Conservation (phyloP, 768 basidiomycete genomes). For the Tulasnella sp. region DNA sequence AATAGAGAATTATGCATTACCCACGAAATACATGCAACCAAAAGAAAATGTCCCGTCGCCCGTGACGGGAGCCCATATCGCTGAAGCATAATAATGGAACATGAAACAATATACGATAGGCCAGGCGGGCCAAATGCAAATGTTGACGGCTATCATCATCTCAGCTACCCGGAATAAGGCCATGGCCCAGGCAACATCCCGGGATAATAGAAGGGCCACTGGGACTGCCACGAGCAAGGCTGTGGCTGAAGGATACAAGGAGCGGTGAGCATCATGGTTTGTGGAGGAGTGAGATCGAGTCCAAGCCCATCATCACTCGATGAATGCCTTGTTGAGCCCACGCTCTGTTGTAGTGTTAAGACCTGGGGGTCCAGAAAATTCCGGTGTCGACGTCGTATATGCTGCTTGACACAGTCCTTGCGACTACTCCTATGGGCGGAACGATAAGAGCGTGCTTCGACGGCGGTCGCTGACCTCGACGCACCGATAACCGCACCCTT, state of each 20-base stretch:
- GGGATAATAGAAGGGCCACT: too few species aligned
- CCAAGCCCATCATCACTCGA: background rate
- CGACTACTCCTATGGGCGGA: background rate
- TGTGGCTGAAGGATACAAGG: background rate
- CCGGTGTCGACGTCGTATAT: background rate
- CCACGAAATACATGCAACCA: too few species aligned
- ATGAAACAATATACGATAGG: too few species aligned
- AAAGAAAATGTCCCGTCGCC: too few species aligned
- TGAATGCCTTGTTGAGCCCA: background rate
- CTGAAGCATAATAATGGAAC: too few species aligned
- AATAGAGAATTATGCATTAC: too few species aligned
- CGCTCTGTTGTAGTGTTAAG: background rate
- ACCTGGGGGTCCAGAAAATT: background rate
- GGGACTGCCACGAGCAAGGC: too few species aligned
- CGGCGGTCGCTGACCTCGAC: background rate
- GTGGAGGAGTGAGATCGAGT: background rate
- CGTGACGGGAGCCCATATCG: too few species aligned
- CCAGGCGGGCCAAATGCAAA: too few species aligned
- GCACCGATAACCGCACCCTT: background rate
- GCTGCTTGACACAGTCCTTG: conserved; percentile 1
- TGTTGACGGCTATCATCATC: too few species aligned
- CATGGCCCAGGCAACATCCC: too few species aligned
- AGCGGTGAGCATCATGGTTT: background rate
- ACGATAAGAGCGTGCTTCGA: background rate
- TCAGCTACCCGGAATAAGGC: too few species aligned